Conservation (phyloP, 345 rosid species). For the Geranium brycei region DNA sequence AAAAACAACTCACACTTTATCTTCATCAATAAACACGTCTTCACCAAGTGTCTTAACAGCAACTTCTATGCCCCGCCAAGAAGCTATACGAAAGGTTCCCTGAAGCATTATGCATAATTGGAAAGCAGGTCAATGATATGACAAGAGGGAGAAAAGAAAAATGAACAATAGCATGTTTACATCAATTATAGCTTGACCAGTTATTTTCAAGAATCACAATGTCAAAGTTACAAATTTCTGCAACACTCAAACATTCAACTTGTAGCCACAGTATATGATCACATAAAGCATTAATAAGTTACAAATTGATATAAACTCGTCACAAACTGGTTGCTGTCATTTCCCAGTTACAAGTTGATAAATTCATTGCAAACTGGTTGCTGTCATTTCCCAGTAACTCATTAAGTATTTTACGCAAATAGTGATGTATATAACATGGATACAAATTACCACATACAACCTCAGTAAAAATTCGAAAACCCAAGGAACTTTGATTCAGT, state of each 20-base stretch:
- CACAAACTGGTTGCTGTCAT: background rate
- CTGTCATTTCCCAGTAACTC: background rate
- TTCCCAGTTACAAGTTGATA: background rate
- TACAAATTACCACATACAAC: background rate
- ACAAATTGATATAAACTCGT: background rate
- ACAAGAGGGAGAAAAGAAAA: background rate
- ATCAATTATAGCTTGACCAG: background rate
- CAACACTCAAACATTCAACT: background rate
- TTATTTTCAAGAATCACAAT: background rate
- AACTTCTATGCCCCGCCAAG: constrained; percentile 75
- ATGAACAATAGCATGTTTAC: background rate
- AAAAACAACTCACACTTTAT: constrained; percentile 51
- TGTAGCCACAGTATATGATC: background rate
- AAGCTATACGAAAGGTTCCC: constrained; percentile 75
- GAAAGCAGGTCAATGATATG: background rate
- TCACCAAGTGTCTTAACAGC: constrained; percentile 76
- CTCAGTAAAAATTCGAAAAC: background rate
- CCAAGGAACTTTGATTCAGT: background rate
- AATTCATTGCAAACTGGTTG: background rate
- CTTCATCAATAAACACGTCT: constrained; percentile 54
- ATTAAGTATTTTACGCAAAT: background rate
- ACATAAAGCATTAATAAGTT: background rate
- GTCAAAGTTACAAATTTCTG: background rate
- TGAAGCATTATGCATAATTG: constrained; percentile 11
- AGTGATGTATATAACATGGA: background rate